Conservation (phyloP, 345 rosid species). For the Melastoma malabathricum region DNA sequence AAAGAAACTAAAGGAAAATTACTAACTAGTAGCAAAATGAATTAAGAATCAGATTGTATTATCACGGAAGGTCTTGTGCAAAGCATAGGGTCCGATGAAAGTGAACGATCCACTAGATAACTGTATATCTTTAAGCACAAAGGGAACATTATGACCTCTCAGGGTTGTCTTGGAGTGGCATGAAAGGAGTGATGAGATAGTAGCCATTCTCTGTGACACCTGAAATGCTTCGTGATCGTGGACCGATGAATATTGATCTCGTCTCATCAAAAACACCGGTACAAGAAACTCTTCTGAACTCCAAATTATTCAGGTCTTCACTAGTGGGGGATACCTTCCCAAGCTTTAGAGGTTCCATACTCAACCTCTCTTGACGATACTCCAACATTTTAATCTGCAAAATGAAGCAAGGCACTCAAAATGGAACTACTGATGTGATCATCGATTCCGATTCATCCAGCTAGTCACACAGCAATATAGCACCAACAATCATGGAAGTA, state of each 20-base stretch:
- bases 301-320: constrained; percentile 35
- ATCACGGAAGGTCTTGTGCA: background rate
- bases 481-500: too few relatives aligned
- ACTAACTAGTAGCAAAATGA: too few relatives aligned
- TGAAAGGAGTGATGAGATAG: constrained; percentile 62
- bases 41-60: too few relatives aligned
- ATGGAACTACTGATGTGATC: background rate
- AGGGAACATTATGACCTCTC: constrained; percentile 41
- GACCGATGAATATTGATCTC: constrained; percentile 68
- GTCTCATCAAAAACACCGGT: constrained; percentile 62
- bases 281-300: constrained; percentile 64
- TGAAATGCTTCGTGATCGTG: constrained; percentile 85
- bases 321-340: constrained; percentile 26
- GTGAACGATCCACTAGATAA: background rate
- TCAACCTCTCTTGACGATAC: constrained; percentile 49
- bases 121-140: background rate
- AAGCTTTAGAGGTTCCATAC: constrained; percentile 61
- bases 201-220: constrained; percentile 91
- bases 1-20: too few relatives aligned
- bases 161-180: constrained; percentile 45
- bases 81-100: background rate
- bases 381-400: constrained; percentile 66
- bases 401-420: background rate
- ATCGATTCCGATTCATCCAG: too few relatives aligned
- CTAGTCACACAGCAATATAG: too few relatives aligned